Evolutionary conservation across 768 basidiomycete genomes (phyloP).

Genomic region (Calocera viscosa): DNA sequence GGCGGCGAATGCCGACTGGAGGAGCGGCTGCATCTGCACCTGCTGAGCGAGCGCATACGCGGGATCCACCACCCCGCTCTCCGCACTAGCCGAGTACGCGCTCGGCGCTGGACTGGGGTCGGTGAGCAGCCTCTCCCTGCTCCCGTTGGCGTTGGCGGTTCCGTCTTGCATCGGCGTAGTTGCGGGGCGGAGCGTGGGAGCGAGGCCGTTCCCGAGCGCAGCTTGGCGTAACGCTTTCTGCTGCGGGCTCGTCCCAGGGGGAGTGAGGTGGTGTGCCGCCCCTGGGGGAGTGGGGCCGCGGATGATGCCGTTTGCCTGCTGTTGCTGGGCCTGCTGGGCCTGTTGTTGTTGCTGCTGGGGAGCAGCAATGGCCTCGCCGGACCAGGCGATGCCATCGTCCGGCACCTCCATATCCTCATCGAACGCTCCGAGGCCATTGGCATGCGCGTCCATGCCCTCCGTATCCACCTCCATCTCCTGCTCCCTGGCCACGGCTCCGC

Average conservation of each 20-base stretch:
- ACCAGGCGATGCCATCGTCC: conserved; percentile 85
- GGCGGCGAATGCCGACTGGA: neutral
- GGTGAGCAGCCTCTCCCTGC: neutral
- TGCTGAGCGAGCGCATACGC: neutral
- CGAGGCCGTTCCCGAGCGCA: neutral
- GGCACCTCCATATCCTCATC: conserved; percentile 40
- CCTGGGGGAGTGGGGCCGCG: conserved; percentile 21
- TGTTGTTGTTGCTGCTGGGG: conserved; percentile 20
- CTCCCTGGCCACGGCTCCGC: conserved; percentile 59
- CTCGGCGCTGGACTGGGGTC: neutral
- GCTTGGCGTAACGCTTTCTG: neutral
- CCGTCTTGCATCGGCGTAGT: neutral
- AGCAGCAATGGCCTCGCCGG: conserved; percentile 38
- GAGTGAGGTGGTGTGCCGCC: conserved; percentile 27
- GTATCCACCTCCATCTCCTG: conserved; percentile 47
- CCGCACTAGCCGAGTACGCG: neutral
- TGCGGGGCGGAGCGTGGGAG: neutral
- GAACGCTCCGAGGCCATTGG: conserved; percentile 9
- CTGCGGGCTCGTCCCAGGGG: conserved; percentile 15
- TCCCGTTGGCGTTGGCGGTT: neutral
- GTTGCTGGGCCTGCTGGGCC: conserved; percentile 17
- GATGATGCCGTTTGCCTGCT: neutral
- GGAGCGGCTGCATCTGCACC: neutral
- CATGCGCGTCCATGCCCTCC: conserved; percentile 29
- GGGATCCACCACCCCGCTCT: neutral